phyloP scores from a whole-genome alignment of 352 stramenopile species.

The Thalassiosira livingstoniorum region DNA sequence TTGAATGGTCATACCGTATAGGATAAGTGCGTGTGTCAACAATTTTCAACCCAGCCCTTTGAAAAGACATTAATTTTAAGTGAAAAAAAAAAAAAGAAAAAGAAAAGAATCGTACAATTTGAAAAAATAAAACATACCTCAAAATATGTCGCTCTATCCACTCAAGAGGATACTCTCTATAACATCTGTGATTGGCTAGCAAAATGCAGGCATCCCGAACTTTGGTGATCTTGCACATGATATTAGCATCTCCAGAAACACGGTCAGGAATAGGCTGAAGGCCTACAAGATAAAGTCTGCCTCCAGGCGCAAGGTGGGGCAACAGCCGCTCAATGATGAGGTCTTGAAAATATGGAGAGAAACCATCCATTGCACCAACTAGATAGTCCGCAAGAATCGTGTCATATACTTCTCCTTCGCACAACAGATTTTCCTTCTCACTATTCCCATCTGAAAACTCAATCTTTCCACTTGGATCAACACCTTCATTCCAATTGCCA shows the following conservation, averaged over 20 bases:
- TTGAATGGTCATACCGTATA: constrained; percentile 90
- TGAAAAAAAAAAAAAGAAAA: no score
- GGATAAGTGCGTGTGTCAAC: constrained; percentile 83
- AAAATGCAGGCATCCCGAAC: constrained; percentile 88
- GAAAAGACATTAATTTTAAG: no score
- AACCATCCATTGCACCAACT: constrained; percentile 92
- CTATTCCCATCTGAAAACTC: background rate
- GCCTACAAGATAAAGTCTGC: constrained; percentile 71
- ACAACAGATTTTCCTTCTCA: constrained; percentile 14
- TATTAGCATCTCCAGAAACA: constrained; percentile 24
- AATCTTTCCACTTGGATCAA: constrained; percentile 20
- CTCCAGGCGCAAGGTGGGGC: constrained; percentile 86
- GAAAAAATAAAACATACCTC: no score
- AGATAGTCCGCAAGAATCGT: constrained; percentile 90
- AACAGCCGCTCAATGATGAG: constrained; percentile 88
- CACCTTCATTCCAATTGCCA: constrained; percentile 75
- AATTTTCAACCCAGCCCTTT: constrained; percentile 72
- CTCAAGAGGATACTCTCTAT: constrained; percentile 88
- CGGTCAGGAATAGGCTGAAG: constrained; percentile 84
- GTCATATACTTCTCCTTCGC: constrained; percentile 63
- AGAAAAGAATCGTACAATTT: no score
- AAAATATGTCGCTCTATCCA: constrained; percentile 87
- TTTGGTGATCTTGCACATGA: constrained; percentile 62
- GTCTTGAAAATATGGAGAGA: constrained; percentile 91
- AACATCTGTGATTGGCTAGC: constrained; percentile 85